phyloP scores from a whole-genome alignment of 129 eudicot species.

The Flaveria sonorensis region DNA sequence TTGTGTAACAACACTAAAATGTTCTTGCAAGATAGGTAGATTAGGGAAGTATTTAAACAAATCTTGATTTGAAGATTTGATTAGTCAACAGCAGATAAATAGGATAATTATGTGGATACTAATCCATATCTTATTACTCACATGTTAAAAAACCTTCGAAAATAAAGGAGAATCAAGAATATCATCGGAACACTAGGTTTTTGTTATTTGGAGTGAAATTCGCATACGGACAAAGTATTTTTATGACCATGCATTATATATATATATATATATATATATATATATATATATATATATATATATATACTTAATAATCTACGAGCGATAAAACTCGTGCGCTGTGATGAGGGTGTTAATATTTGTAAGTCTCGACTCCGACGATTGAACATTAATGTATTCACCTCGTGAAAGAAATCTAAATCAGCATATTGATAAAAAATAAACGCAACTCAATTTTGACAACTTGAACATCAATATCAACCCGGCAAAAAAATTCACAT shows the following conservation, averaged over 20 bases:
- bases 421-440: too few relatives aligned
- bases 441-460: too few relatives aligned
- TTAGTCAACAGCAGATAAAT: slow-evolving; percentile 37
- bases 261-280: too few relatives aligned
- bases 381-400: too few relatives aligned
- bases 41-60: slow-evolving; percentile 22
- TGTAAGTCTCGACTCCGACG: too few relatives aligned
- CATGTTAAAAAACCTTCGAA: slow-evolving; percentile 20
- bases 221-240: background rate
- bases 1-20: slow-evolving; percentile 9
- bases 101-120: slow-evolving; percentile 35
- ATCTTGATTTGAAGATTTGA: slow-evolving; percentile 29
- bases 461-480: too few relatives aligned
- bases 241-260: background rate
- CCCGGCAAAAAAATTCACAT: too few relatives aligned
- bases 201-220: slow-evolving; percentile 13
- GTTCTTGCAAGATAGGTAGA: background rate
- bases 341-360: too few relatives aligned
- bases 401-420: too few relatives aligned
- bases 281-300: too few relatives aligned
- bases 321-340: too few relatives aligned
- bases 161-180: slow-evolving; percentile 31
- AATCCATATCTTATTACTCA: slow-evolving; percentile 24
- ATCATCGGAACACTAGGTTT: slow-evolving; percentile 21
- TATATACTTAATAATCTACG: too few relatives aligned